Evolutionary conservation across 2,329 filamentous ascomycete species (phyloP), one percentile per base, ranked within the genome.

Genomic region (Clarireedia hainanense): DNA sequence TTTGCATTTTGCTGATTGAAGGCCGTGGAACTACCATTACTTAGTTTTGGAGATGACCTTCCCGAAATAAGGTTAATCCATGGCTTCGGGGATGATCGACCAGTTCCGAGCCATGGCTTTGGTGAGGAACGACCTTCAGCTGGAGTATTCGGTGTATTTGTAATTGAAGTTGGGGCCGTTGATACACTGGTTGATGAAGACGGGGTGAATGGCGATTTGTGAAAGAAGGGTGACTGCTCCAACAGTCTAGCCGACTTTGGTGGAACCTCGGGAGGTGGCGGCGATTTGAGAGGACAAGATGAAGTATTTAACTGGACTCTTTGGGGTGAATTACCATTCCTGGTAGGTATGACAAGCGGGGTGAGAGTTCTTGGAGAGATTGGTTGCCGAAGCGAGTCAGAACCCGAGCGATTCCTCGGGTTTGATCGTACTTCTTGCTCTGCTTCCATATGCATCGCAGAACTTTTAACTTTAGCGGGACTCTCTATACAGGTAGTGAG

Each of bases 261-360:
- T 67, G 64, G 37, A 63, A 67, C 48, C 67, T 65, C 9, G 68
- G 68, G 36, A 71, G 71, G 73, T 66, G 70, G 76, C 46, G 74
- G 75, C 0, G 73, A 72, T 47, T 77, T 74, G 27, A 78, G 71
- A 53, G 76, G 75, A 57, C 65, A 75, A 49, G 24, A 26, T 24
- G 66, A 65, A 20, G 51, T 48, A 54, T 61, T 42, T 27, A 52
- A 59, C 34, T 50, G 55, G 20, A 64, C 52, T 49, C 60, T 49
- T 42, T 60, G 59, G 47, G 60, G 50, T 43, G 56, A 55, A 43
- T 60, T 48, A 26, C 54, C 53, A 27, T 56, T 59, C 24, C 56
- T 52, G 14, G 57, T 39, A 6, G 81, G 81, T 57, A 84, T 84
- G 40, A 82, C 75, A 23, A 84, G 74, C 26, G 80, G 81, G 1